Evolutionary conservation across 225 moss, liverwort and hornwort genomes (phyloP).

Genomic region (Antitrichia curtipendula): DNA sequence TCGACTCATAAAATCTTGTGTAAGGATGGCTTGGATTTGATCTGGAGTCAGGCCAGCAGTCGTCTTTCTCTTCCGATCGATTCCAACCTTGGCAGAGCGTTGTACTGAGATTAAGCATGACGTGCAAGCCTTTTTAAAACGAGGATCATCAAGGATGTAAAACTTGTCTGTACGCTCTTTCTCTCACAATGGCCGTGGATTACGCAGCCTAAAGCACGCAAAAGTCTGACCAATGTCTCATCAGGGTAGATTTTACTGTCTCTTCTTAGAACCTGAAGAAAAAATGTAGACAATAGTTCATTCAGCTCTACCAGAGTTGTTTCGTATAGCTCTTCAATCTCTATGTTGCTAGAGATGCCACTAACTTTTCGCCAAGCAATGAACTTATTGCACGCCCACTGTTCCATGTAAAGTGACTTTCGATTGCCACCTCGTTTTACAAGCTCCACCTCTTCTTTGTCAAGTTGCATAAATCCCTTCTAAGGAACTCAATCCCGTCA

Average conservation of each 20-base stretch:
- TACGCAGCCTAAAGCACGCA: background rate
- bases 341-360: background rate
- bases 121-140: background rate
- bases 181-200: accelerated
- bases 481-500: background rate
- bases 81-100: accelerated
- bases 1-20: background rate
- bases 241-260: background rate
- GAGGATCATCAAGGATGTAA: background rate
- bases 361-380: background rate
- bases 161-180: background rate
- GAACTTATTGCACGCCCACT: accelerated
- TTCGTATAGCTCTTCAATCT: background rate
- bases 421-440: background rate
- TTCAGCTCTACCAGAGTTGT: accelerated
- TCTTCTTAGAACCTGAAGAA: accelerated
- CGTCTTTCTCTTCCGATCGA: accelerated
- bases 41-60: accelerated
- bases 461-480: background rate
- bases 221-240: background rate
- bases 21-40: background rate
- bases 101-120: background rate
- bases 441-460: background rate
- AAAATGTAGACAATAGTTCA: background rate
- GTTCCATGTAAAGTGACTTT: background rate